Percentiles rank a stretch among this genome's conserved stretches.
Evolutionary conservation across 129 eudicot species (phyloP).

Genomic region (Heracleum sosnowskyi): DNA sequence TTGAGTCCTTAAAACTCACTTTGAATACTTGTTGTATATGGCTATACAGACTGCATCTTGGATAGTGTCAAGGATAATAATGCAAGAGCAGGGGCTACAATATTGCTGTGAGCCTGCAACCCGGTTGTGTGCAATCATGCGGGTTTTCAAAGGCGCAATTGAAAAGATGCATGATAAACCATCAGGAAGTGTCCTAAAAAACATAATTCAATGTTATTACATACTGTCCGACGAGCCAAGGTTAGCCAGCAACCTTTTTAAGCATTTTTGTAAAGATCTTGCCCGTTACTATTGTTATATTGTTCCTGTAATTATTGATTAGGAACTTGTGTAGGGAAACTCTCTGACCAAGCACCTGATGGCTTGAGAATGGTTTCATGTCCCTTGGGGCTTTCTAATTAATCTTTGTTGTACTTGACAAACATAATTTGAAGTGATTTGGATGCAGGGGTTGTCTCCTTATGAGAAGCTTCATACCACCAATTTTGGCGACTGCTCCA

Average conservation of each 20-base stretch:
- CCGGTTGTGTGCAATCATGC: slow-evolving; percentile 19
- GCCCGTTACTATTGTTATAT: not conserved
- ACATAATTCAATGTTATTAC: slow-evolving; percentile 29
- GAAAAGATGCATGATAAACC: slow-evolving; percentile 21
- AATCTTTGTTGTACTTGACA: not conserved
- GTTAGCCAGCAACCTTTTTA: slow-evolving; percentile 28
- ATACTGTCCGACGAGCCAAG: slow-evolving; percentile 31
- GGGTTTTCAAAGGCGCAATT: slow-evolving; percentile 14
- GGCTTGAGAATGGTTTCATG: not conserved
- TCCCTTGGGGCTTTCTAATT: not conserved
- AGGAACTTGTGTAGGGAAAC: no score
- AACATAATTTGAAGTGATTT: slow-evolving; percentile 1
- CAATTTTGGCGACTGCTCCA: slow-evolving; percentile 21
- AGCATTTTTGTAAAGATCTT: not conserved
- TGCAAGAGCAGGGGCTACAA: slow-evolving; percentile 23
- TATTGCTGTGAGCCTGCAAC: slow-evolving; percentile 25
- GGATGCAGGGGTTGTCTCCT: slow-evolving; percentile 35
- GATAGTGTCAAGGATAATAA: slow-evolving; percentile 25
- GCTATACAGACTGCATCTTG: slow-evolving; percentile 30
- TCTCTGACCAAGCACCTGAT: not conserved
- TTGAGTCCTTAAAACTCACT: not conserved
- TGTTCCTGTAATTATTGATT: not conserved
- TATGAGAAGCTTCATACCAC: slow-evolving; percentile 20
- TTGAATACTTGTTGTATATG: not conserved
- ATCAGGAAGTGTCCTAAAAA: slow-evolving; percentile 23